These are phyloP conservation scores for Mucor sp. DNA, from an alignment of 371 early-diverging fungal species.

Conservation along the genomic window DNA sequence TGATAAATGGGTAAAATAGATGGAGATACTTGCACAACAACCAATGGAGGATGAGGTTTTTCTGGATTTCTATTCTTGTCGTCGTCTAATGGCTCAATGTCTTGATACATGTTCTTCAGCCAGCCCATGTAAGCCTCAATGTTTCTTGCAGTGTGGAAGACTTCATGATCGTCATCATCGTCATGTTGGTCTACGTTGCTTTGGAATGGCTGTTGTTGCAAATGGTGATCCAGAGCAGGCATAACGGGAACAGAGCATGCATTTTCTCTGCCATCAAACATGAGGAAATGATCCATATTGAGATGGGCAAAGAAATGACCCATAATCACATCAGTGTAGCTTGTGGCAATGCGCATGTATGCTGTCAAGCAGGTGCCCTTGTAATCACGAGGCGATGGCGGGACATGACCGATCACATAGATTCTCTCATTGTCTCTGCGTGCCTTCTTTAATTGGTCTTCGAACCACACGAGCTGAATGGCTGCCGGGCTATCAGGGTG, in stretches of 20 bases:
- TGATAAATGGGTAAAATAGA: conserved; percentile 76
- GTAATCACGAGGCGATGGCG: conserved; percentile 70
- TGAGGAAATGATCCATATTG: conserved; percentile 78
- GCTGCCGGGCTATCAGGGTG: conserved; percentile 59
- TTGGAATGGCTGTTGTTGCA: neutral
- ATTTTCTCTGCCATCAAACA: conserved; percentile 42
- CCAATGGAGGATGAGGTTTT: conserved; percentile 26
- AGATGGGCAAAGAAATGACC: conserved; percentile 83
- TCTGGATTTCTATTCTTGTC: conserved; percentile 13
- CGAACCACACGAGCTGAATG: conserved; percentile 74
- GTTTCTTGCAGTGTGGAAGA: conserved; percentile 24
- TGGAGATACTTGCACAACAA: conserved; percentile 67
- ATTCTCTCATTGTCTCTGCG: conserved; percentile 30
- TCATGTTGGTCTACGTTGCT: neutral
- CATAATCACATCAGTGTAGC: conserved; percentile 62
- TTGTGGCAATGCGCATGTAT: conserved; percentile 61
- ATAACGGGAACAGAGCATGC: conserved; percentile 5
- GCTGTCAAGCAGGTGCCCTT: conserved; percentile 59
- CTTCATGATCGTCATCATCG: conserved; percentile 15
- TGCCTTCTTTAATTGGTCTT: conserved; percentile 54
- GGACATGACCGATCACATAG: conserved; percentile 78
- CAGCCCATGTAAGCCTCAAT: conserved; percentile 36
- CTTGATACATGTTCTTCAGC: conserved; percentile 35
- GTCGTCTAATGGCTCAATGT: conserved; percentile 18
- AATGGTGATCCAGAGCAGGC: neutral